Percentiles rank a stretch among this genome's conserved stretches.
phyloP scores from a whole-genome alignment of 495 filamentous ascomycete species.

The Niebla homalea region DNA sequence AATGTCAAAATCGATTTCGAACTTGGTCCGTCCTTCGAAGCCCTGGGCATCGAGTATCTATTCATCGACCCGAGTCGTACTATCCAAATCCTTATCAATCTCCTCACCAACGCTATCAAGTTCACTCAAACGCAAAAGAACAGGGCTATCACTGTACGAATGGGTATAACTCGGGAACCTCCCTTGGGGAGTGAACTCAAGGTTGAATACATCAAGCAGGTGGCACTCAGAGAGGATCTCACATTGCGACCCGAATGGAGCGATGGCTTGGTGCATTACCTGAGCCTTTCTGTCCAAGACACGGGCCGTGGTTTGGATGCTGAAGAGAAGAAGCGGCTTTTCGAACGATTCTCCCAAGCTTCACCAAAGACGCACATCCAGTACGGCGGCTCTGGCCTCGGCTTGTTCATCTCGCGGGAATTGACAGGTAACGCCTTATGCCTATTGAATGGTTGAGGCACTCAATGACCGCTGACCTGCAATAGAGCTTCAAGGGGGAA shows the following conservation, averaged over 20 bases:
- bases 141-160: conserved; percentile 36
- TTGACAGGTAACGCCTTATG: conserved; percentile 32
- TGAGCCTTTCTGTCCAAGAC: conserved; percentile 64
- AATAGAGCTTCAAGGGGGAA: conserved; percentile 62
- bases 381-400: conserved; percentile 73
- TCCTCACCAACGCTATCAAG: conserved; percentile 68
- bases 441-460: too few relatives aligned
- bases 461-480: too few relatives aligned
- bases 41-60: conserved; percentile 50
- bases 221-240: conserved; percentile 38
- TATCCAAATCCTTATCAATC: conserved; percentile 61
- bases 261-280: conserved; percentile 47
- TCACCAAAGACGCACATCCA: conserved; percentile 64
- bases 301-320: conserved; percentile 64
- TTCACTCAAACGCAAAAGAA: conserved; percentile 42
- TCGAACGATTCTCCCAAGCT: conserved; percentile 71
- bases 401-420: conserved; percentile 67
- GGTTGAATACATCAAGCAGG: conserved; percentile 4
- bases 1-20: conserved; percentile 51
- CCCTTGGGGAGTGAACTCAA: too few relatives aligned
- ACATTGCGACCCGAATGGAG: conserved; percentile 49
- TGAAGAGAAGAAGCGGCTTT: conserved; percentile 60
- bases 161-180: too few relatives aligned
- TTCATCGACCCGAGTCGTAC: conserved; percentile 56
- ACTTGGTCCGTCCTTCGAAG: conserved; percentile 41